Base-by-base conservation (phyloP, 345 rosid genomes). In the Eucalyptus tenuipes region DNA sequence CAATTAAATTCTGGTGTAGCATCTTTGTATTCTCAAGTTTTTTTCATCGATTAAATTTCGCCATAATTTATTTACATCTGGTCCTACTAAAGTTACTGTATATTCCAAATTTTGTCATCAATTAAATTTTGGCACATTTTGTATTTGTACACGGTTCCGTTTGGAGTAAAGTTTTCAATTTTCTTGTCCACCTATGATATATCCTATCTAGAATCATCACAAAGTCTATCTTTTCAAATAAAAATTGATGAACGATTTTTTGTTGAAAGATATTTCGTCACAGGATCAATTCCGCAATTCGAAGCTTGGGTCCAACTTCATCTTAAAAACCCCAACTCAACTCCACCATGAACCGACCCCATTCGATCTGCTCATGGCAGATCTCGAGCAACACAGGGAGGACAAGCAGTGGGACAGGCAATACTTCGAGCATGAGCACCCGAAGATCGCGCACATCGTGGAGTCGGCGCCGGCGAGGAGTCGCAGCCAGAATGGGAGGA, bases 141-240 rank as follows among this genome's bases (percentile, higher is more conserved):
- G 55, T 52, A 52, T 52, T 52, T 52, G 55, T 52, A 52, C 55
- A 52, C 0, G 1, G 0, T 52, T 52, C 0, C 0, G 0, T 18
- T 52, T 22, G 27, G 12, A 55, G 61, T 55, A 22, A 55, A 55
- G 12, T 22, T 55, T 22, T 55, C 0, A 22, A 55, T 55, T 55
- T 8, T 55, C 59, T 22, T 55, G 27, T 55, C 61, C 12, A 55
- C 5, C 61, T 55, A 0, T 9, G 1, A 55, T 55, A 55, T 22
- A 0, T 55, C 27, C 5, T 20, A 1, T 22, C 27, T 24, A 9
- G 27, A 22, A 3, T 55, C 27, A 55, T 25, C 12, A 55, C 3
- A 0, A 9, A 55, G 0, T 13, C 27, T 55, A 55, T 55, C 27
- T 55, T 20, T 24, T 55, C 12, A 24, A 55, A 55, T 55, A 22